Evolutionary conservation across 2,329 filamentous ascomycete species (phyloP).

Genomic region (Aspergillus ochraceoroseus): DNA sequence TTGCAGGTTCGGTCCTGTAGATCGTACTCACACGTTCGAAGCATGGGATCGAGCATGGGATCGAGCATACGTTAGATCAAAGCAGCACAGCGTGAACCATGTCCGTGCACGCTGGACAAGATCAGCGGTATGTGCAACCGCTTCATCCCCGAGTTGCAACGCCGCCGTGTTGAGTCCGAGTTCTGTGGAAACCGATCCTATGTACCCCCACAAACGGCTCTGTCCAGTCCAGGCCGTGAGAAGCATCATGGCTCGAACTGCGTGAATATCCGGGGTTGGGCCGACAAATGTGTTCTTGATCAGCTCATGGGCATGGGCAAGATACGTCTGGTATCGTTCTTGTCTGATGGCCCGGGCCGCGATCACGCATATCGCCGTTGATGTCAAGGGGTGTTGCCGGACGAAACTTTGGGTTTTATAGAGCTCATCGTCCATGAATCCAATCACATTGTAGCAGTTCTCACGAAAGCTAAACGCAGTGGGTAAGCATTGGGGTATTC

Average conservation of each 20-base stretch:
- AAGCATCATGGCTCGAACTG: slow-evolving; percentile 2
- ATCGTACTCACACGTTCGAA: too few relatives aligned
- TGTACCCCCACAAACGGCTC: slow-evolving; percentile 1
- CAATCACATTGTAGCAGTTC: slow-evolving; percentile 3
- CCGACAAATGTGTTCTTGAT: slow-evolving; percentile 4
- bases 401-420: not conserved
- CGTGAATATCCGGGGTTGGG: not conserved
- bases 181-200: not conserved
- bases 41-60: too few relatives aligned
- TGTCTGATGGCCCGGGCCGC: not conserved
- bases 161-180: slow-evolving; percentile 4
- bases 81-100: slow-evolving; percentile 8
- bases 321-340: not conserved
- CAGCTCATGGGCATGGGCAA: slow-evolving; percentile 1
- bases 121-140: not conserved
- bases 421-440: slow-evolving; percentile 5
- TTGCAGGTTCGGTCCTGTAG: too few relatives aligned
- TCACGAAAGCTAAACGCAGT: not conserved
- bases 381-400: slow-evolving; percentile 1
- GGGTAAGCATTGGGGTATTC: not conserved
- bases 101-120: slow-evolving; percentile 3
- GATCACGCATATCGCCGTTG: slow-evolving; percentile 1
- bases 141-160: not conserved
- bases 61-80: slow-evolving; percentile 5
- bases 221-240: slow-evolving; percentile 1